These are phyloP conservation scores for Penicillium sp. DNA, from an alignment of 2,329 filamentous ascomycete genomes.

Conservation along the genomic window DNA sequence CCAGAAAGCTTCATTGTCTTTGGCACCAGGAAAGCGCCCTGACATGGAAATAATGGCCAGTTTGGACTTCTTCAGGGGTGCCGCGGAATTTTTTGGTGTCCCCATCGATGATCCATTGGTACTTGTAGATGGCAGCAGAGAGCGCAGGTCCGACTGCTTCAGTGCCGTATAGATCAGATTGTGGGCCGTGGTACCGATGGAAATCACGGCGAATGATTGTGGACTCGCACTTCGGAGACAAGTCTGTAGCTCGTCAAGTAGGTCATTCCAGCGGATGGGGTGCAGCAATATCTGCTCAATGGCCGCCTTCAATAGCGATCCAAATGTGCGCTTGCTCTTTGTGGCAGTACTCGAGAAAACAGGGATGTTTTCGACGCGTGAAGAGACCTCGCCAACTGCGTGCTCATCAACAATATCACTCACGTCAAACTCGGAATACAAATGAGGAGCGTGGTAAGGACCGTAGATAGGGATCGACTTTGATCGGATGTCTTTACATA, in stretches of 20 bases:
- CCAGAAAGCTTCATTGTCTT: slow-evolving; percentile 36
- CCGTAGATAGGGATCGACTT: not conserved
- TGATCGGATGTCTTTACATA: not conserved
- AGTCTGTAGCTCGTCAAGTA: not conserved
- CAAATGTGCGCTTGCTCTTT: not conserved
- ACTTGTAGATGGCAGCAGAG: not conserved
- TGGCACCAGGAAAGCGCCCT: slow-evolving; percentile 8
- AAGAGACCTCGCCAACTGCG: no score
- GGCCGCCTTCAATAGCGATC: not conserved
- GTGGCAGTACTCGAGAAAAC: not conserved
- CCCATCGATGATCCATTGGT: not conserved
- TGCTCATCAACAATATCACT: not conserved
- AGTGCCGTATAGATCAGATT: not conserved
- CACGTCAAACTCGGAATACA: not conserved
- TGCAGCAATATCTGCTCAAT: not conserved
- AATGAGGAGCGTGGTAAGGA: not conserved
- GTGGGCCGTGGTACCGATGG: not conserved
- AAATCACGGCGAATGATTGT: not conserved
- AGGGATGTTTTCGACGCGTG: no score
- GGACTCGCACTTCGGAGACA: not conserved
- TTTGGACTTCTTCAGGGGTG: not conserved
- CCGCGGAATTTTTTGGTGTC: not conserved
- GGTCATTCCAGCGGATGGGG: not conserved
- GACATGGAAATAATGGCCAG: slow-evolving; percentile 7
- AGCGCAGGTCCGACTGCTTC: not conserved